Evolutionary conservation across 2,329 filamentous ascomycete genomes (phyloP).

Genomic region (Beauveria pseudobassiana): DNA sequence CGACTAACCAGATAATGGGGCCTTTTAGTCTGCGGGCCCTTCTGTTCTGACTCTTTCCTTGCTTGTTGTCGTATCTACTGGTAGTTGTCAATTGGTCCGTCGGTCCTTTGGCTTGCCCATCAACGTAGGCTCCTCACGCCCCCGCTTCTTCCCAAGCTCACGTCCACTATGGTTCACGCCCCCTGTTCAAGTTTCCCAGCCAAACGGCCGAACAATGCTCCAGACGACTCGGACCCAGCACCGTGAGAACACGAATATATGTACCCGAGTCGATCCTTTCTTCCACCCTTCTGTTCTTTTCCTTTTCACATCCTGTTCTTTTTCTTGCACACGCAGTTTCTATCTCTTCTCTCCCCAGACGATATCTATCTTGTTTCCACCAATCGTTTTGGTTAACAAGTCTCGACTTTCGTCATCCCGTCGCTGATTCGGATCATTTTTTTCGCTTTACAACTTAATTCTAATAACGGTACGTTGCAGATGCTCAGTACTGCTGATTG

Average conservation of each 20-base stretch:
- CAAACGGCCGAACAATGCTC: slow-evolving; percentile 6
- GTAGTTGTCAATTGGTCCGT: neutral
- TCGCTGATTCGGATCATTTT: slow-evolving; percentile 3
- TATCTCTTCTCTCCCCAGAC: slow-evolving; percentile 7
- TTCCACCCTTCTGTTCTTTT: neutral
- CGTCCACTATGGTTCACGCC: neutral
- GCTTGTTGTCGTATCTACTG: neutral
- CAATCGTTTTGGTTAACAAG: slow-evolving; percentile 9
- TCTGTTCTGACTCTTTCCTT: neutral
- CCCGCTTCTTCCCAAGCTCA: neutral
- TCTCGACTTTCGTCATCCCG: slow-evolving; percentile 7
- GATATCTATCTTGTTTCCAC: slow-evolving; percentile 6
- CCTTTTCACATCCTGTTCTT: neutral
- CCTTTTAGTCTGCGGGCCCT: neutral
- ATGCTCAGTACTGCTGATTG: neutral
- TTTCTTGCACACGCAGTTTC: neutral
- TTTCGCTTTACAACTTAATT: slow-evolving; percentile 4
- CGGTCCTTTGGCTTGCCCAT: no score
- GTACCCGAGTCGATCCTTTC: slow-evolving; percentile 5
- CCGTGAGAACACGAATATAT: slow-evolving; percentile 3
- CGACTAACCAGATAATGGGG: neutral
- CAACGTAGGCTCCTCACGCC: neutral
- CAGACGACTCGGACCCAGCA: neutral
- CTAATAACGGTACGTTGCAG: slow-evolving; percentile 6
- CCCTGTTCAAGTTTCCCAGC: neutral